Base-by-base conservation (phyloP, 2,329 filamentous ascomycete genomes). In the Venturiaceae sp. region DNA sequence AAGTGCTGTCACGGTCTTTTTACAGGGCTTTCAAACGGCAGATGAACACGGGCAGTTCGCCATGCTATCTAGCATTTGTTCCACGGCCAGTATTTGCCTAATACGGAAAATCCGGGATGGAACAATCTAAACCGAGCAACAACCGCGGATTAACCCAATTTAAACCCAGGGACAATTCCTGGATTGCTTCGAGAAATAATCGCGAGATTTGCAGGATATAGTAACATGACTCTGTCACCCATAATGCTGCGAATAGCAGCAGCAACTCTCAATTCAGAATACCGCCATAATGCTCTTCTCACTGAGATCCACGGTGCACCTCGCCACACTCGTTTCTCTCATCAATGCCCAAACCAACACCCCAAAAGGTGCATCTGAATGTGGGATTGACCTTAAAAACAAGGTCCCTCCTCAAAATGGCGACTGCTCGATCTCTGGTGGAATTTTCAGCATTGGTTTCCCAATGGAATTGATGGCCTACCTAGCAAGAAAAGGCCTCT, bases 401-500 rank as follows among this genome's bases (percentile, higher is more conserved):
- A 50, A 36, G 52, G n/a, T 28, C 4, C 52, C 13, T 23, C 52
- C 52, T 3, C 23, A 34, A 19, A 21, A 53, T 34, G 52, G 52
- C 52, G 52, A 53, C 21, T 34, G 52, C 21, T 34, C 30, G 0
- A 53, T 53, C 34, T 13, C 52, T 23, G 52, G 52, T 8, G 52
- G 52, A 5, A 53, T 53, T n/a, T 53, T 53, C 52, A 50, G 44
- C 23, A 50, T 50, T 26, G 44, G 44, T 30, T 50, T 50, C 13
- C 44, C 44, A 5, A n/a, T 8, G 23, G 44, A 50, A 16, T 7
- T 50, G 44, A 50, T 30, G 26, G 19, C 3, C 26, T 50, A n/a
- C 13, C 13, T 50, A 19, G 7, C 44, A n/a, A 50, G 30, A 8
- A 50, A 30, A 3, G 13, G 23, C 16, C 23, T 50, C 1, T 3